Conservation (phyloP, 2,329 filamentous ascomycete genomes). For the Fusarium nurragi region DNA sequence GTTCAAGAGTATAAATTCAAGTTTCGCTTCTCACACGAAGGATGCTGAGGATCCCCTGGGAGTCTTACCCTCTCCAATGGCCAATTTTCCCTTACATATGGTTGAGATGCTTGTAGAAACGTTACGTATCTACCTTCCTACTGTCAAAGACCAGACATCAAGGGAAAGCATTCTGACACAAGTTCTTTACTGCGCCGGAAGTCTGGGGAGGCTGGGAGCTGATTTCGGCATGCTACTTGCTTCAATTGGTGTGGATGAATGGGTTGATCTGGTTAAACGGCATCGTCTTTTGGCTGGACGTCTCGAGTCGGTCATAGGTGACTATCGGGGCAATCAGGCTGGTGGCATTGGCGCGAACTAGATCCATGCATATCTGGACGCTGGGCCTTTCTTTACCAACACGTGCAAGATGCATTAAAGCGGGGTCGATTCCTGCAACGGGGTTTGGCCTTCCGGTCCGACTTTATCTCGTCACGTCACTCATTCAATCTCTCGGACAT, state of each 20-base stretch:
- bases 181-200: slow-evolving; percentile 91
- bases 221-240: slow-evolving; percentile 93
- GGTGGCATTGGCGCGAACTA: slow-evolving; percentile 14
- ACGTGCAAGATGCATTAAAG: slow-evolving; percentile 40
- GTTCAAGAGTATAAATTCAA: slow-evolving; percentile 81
- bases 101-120: slow-evolving; percentile 83
- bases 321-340: slow-evolving; percentile 50
- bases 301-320: slow-evolving; percentile 73
- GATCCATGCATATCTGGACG: neutral
- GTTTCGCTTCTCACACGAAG: slow-evolving; percentile 38
- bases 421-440: slow-evolving; percentile 29
- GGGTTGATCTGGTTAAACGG: slow-evolving; percentile 89
- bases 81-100: slow-evolving; percentile 86
- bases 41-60: slow-evolving; percentile 52
- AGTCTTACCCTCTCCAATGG: slow-evolving; percentile 77
- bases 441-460: slow-evolving; percentile 29
- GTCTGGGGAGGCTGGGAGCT: slow-evolving; percentile 86
- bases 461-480: slow-evolving; percentile 40
- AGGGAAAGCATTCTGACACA: slow-evolving; percentile 91
- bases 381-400: slow-evolving; percentile 24
- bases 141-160: slow-evolving; percentile 79
- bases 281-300: slow-evolving; percentile 86
- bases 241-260: slow-evolving; percentile 68
- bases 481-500: slow-evolving; percentile 28
- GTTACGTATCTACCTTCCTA: slow-evolving; percentile 78